A percentile compares a stretch with the other conserved stretches of the same genome.
Conservation (phyloP, 2,329 filamentous ascomycete species). For the Colletotrichum echinochloae region DNA sequence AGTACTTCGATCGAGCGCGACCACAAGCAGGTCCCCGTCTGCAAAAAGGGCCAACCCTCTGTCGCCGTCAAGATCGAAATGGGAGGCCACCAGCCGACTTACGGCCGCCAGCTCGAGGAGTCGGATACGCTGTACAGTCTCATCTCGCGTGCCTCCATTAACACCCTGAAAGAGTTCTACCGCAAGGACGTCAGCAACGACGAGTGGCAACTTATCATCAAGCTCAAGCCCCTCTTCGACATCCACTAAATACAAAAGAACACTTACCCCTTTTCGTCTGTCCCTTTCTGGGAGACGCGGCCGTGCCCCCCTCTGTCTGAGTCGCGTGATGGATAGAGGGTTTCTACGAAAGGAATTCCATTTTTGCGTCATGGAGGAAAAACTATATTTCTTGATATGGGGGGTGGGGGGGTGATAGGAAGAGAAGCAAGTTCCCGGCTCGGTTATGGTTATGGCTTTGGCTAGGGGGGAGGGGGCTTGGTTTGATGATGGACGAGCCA, state of each 20-base stretch:
- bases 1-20: constrained; percentile 98
- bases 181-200: constrained; percentile 87
- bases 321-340: background rate
- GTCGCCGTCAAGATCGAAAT: constrained; percentile 98
- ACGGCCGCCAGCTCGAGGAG: constrained; percentile 95
- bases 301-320: background rate
- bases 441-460: background rate
- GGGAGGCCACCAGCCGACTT: constrained; percentile 90
- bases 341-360: background rate
- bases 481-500: constrained; percentile 7
- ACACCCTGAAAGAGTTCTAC: constrained; percentile 97
- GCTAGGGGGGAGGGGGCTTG: too few relatives aligned
- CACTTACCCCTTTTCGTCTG: background rate
- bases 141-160: constrained; percentile 89
- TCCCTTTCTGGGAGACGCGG: background rate
- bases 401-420: background rate
- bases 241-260: constrained; percentile 67
- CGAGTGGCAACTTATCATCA: constrained; percentile 94
- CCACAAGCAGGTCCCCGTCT: constrained; percentile 91
- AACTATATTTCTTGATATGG: background rate
- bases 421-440: background rate
- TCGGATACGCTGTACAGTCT: constrained; percentile 87
- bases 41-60: constrained; percentile 96
- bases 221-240: constrained; percentile 95
- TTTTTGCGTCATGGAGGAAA: background rate